Evolutionary conservation across 495 filamentous ascomycete species (phyloP).

Genomic region (Penicillium angulare): DNA sequence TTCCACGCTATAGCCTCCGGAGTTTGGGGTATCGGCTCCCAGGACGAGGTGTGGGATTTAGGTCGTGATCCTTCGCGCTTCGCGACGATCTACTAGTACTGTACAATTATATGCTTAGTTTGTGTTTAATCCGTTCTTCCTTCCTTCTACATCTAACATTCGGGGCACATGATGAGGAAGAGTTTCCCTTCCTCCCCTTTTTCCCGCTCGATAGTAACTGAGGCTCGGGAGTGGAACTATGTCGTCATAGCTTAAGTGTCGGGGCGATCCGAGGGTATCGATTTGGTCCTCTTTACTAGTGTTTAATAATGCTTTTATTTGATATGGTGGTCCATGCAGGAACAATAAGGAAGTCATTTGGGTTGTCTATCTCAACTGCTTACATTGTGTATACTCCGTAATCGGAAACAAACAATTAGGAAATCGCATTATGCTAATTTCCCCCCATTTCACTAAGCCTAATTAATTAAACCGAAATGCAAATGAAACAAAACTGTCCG

Average conservation of each 20-base stretch:
- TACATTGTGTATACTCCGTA: no score
- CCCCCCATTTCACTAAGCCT: no score
- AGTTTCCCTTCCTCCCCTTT: neutral
- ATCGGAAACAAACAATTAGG: no score
- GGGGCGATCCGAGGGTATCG: constrained; percentile 18
- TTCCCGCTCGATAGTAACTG: constrained; percentile 5
- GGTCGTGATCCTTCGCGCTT: neutral
- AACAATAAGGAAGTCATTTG: neutral
- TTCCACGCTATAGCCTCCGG: neutral
- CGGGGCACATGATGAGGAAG: no score
- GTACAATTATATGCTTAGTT: neutral
- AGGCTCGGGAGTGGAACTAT: constrained; percentile 22
- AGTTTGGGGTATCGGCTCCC: neutral
- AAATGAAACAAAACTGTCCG: neutral
- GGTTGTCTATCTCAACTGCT: no score
- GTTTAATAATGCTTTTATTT: neutral
- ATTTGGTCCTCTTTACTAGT: no score
- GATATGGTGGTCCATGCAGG: neutral
- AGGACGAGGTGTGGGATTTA: neutral
- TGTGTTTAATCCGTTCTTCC: neutral
- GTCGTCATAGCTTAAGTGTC: constrained; percentile 18
- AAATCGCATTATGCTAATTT: no score
- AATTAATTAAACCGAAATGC: neutral
- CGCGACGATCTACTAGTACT: neutral
- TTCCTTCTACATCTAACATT: no score